Conservation (phyloP, 495 filamentous ascomycete genomes). For the Aspergillus incahuasiensis region DNA sequence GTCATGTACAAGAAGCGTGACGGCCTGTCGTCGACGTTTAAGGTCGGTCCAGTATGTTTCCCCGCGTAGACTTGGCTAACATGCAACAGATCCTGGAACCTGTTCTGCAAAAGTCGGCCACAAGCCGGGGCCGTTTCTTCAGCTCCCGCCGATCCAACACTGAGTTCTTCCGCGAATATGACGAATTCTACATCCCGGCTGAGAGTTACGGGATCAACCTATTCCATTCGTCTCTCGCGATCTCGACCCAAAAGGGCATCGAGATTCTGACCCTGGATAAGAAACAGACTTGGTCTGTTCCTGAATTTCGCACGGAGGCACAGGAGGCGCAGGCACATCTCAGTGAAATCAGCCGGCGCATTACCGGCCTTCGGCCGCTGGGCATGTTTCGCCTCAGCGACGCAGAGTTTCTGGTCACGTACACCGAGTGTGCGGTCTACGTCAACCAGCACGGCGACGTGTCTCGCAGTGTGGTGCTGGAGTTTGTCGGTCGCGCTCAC, state of each 20-base stretch:
- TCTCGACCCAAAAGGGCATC: constrained; percentile 87
- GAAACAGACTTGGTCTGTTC: constrained; percentile 86
- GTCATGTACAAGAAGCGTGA: constrained; percentile 97
- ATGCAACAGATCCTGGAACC: constrained; percentile 71
- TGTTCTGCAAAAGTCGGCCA: constrained; percentile 71
- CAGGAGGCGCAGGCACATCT: constrained; percentile 58
- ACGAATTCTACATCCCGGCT: constrained; percentile 98
- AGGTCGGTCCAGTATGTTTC: constrained; percentile 37
- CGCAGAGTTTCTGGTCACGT: constrained; percentile 87
- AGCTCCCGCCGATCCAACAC: constrained; percentile 65
- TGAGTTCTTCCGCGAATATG: constrained; percentile 95
- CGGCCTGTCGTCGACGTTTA: constrained; percentile 86
- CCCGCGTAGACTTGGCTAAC: neutral
- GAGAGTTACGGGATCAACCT: constrained; percentile 94
- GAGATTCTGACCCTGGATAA: constrained; percentile 96
- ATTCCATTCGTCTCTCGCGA: constrained; percentile 87
- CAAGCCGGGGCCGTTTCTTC: constrained; percentile 60
- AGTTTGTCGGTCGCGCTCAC: constrained; percentile 88
- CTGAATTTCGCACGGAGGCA: constrained; percentile 60
- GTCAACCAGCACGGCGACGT: constrained; percentile 98
- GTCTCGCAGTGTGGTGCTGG: constrained; percentile 87
- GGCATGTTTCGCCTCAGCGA: constrained; percentile 96
- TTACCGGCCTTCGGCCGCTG: constrained; percentile 75
- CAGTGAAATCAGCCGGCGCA: constrained; percentile 71
- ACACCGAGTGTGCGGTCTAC: constrained; percentile 93